phyloP scores from a whole-genome alignment of 2,329 filamentous ascomycete genomes.

The Rhinocladiella mackenziei region DNA sequence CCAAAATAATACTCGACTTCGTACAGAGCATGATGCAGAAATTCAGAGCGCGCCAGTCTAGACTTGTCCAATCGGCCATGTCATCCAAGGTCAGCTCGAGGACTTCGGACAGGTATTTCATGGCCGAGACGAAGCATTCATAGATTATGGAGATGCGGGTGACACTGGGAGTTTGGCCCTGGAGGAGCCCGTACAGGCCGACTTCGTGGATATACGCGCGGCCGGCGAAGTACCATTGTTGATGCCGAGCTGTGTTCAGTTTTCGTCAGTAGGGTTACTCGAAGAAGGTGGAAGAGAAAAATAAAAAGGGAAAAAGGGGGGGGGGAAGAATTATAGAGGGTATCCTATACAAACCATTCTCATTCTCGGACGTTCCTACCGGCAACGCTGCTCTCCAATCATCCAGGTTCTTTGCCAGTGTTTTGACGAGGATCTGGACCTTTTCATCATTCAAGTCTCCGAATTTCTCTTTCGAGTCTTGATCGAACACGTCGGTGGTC shows the following conservation, averaged over 20 bases:
- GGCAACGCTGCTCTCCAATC: constrained; percentile 12
- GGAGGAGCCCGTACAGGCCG: constrained; percentile 17
- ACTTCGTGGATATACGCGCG: constrained; percentile 17
- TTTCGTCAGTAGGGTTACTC: neutral
- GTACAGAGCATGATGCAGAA: constrained; percentile 16
- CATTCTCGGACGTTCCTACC: neutral
- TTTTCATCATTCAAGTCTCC: constrained; percentile 18
- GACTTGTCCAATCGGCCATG: constrained; percentile 14
- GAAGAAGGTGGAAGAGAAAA: neutral
- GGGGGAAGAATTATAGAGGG: too few relatives aligned
- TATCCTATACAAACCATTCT: constrained; percentile 1
- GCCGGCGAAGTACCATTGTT: constrained; percentile 3
- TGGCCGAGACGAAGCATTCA: constrained; percentile 14
- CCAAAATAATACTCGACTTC: constrained; percentile 17
- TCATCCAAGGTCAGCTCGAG: constrained; percentile 12
- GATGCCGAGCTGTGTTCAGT: neutral
- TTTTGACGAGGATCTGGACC: constrained; percentile 10
- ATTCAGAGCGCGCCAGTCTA: constrained; percentile 19
- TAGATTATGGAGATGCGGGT: constrained; percentile 17
- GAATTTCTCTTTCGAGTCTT: constrained; percentile 14
- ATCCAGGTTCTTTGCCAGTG: constrained; percentile 6
- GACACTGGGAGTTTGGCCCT: constrained; percentile 13
- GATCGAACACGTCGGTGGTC: constrained; percentile 10
- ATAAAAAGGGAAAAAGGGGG: neutral
- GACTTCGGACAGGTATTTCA: constrained; percentile 10